Conservation (phyloP, 2,329 filamentous ascomycete species). For the Stenocarpella maydis region DNA sequence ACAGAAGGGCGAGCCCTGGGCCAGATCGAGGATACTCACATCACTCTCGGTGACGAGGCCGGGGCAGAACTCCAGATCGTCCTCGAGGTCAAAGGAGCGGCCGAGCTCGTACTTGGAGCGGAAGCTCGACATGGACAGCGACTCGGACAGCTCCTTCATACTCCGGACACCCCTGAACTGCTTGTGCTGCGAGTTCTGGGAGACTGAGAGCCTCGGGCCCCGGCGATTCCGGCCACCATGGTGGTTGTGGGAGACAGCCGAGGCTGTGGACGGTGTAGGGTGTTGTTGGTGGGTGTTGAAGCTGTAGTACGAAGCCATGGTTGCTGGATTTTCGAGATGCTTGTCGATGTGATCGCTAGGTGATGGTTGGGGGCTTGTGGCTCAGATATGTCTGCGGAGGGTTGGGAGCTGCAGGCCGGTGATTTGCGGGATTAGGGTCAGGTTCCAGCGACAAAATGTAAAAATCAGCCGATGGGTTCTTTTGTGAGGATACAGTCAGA, state of each 20-base stretch:
- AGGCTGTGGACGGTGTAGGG: conserved; percentile 61
- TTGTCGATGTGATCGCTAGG: not conserved
- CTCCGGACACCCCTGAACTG: conserved; percentile 86
- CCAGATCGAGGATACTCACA: conserved; percentile 65
- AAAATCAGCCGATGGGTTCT: conserved; percentile 20
- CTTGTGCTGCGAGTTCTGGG: conserved; percentile 79
- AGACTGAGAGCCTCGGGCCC: conserved; percentile 79
- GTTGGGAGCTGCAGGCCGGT: conserved; percentile 16
- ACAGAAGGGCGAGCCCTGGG: conserved; percentile 18
- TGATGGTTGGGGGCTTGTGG: conserved; percentile 1
- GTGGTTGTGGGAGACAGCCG: conserved; percentile 74
- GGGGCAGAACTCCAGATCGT: conserved; percentile 96
- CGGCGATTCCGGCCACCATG: conserved; percentile 87
- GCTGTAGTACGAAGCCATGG: conserved; percentile 71
- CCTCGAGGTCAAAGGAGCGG: conserved; percentile 92
- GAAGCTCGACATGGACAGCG: conserved; percentile 79
- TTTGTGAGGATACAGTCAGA: conserved; percentile 5
- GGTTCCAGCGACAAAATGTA: conserved; percentile 15
- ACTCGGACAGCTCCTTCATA: conserved; percentile 86
- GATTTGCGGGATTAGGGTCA: conserved; percentile 30
- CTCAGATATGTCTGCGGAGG: not conserved
- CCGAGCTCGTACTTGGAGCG: conserved; percentile 89
- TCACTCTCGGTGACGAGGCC: conserved; percentile 91
- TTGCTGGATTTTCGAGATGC: conserved; percentile 10
- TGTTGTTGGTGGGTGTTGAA: conserved; percentile 68